Conservation (phyloP, 208 protist species). For the Vickermania spadyakhi region DNA sequence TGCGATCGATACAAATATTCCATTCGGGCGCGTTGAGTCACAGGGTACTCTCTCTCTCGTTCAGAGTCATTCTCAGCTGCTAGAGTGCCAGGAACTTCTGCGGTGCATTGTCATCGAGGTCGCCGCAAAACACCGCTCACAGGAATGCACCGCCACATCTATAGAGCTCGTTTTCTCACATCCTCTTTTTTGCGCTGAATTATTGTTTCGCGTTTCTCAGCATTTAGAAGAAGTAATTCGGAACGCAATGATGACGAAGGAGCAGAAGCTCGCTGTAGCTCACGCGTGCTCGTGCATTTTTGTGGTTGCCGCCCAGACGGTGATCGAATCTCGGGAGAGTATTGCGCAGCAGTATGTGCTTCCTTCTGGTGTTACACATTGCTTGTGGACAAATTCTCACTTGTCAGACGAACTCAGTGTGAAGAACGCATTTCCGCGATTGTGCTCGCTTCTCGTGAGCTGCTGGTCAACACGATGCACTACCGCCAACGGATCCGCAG, state of each 20-base stretch:
- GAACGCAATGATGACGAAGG: constrained; percentile 31
- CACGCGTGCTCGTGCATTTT: constrained; percentile 47
- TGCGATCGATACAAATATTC: constrained; percentile 6
- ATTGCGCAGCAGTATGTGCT: constrained; percentile 24
- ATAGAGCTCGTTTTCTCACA: constrained; percentile 59
- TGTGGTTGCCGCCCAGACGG: constrained; percentile 42
- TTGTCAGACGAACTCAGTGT: too few species aligned
- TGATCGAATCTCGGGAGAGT: constrained; percentile 58
- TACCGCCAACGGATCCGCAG: too few species aligned
- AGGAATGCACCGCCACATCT: constrained; percentile 16
- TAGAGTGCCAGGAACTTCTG: constrained; percentile 52
- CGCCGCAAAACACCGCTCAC: constrained; percentile 12
- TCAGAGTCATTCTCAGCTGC: constrained; percentile 23
- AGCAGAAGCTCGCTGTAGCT: constrained; percentile 46
- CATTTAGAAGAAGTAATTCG: constrained; percentile 22
- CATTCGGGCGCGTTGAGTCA: constrained; percentile 7
- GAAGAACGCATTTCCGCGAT: constrained; percentile 28
- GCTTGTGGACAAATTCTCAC: constrained; percentile 60
- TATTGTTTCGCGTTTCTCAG: constrained; percentile 34
- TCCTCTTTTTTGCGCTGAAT: constrained; percentile 20
- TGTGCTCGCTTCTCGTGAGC: constrained; percentile 16
- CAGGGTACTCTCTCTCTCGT: constrained; percentile 11
- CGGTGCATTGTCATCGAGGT: constrained; percentile 38
- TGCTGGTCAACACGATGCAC: too few species aligned
- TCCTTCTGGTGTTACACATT: constrained; percentile 10